These are phyloP conservation scores for Fusarium udum DNA, from an alignment of 2,329 filamentous ascomycete species.

Conservation along the genomic window DNA sequence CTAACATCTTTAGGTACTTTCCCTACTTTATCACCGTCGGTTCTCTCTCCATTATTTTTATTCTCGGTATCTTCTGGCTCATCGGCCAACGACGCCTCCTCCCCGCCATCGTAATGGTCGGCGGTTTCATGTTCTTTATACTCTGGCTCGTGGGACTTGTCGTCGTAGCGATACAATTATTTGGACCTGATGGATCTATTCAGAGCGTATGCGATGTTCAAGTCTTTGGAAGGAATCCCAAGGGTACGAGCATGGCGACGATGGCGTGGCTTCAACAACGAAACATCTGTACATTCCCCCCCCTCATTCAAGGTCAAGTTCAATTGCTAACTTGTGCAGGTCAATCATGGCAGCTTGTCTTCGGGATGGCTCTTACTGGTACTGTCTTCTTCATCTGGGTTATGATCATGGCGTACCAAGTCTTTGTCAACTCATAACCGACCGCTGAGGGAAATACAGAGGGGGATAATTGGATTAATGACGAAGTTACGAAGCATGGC, in stretches of 20 bases:
- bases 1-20: slow-evolving; percentile 62
- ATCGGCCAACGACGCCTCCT: slow-evolving; percentile 70
- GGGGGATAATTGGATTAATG: neutral
- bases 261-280: slow-evolving; percentile 72
- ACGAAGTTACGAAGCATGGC: slow-evolving; percentile 37
- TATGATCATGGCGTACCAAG: slow-evolving; percentile 73
- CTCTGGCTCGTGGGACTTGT: slow-evolving; percentile 74
- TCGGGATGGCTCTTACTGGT: slow-evolving; percentile 69
- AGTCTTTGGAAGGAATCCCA: slow-evolving; percentile 62
- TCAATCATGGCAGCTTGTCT: slow-evolving; percentile 72
- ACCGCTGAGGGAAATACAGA: neutral
- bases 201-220: slow-evolving; percentile 67
- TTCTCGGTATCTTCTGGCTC: slow-evolving; percentile 70
- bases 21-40: slow-evolving; percentile 70
- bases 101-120: slow-evolving; percentile 69
- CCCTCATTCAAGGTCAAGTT: accelerated
- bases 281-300: slow-evolving; percentile 64
- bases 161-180: slow-evolving; percentile 69
- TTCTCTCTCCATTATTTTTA: slow-evolving; percentile 71
- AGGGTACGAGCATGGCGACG: slow-evolving; percentile 62
- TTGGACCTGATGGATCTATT: slow-evolving; percentile 68
- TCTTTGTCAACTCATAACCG: slow-evolving; percentile 60
- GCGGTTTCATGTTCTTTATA: slow-evolving; percentile 72
- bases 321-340: slow-evolving; percentile 50
- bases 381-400: slow-evolving; percentile 72